Base-by-base conservation (phyloP, 768 basidiomycete species). In the Mycena chlorophos region DNA sequence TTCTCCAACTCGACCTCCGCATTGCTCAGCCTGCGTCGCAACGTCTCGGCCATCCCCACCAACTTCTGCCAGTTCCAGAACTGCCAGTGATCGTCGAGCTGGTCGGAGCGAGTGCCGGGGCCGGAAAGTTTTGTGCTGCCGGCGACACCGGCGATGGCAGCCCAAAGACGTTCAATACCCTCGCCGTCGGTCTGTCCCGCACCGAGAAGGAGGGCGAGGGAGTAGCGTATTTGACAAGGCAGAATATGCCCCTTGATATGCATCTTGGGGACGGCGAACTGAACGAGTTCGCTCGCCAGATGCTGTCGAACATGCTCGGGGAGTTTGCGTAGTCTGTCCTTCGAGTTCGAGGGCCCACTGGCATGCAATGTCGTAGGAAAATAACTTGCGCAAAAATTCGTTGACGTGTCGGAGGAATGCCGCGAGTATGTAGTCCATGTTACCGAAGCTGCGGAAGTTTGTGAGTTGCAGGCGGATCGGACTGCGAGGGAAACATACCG, bases 181-280 rank as follows among this genome's bases (percentile, higher is more conserved):
- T 74, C 73, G 0, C 73, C 73, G 54, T 73, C 71, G 2, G 68
- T 72, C 26, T 65, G 54, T 0, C 67, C 73, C 12, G 65, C 60
- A n/a, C 68, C 62, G 1, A 25, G 27, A 16, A 49, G 56, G 40
- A 55, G 63, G 28, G 63, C 62, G 30, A 72, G 62, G 1, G 66
- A 68, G 29, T 56, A 69, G 0, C 28, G 23, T 12, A 49, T 55
- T 25, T 64, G 65, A 52, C 71, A 72, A 6, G 37, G 40, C 10
- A 23, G 10, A 2, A 63, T 55, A 46, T 71, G 70, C 1, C 61
- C 66, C 13, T 61, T 64, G 22, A 67, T 60, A 47, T 71, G 70
- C 49, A 69, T 68, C 31, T 69, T 69, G 3, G 68, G 69, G 2
- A 68, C 58, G 34, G 61, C 56, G 54, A 65, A 69, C 23, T 29